Evolutionary conservation across 352 stramenopile species (phyloP).

Genomic region (Pythium phragmitis): DNA sequence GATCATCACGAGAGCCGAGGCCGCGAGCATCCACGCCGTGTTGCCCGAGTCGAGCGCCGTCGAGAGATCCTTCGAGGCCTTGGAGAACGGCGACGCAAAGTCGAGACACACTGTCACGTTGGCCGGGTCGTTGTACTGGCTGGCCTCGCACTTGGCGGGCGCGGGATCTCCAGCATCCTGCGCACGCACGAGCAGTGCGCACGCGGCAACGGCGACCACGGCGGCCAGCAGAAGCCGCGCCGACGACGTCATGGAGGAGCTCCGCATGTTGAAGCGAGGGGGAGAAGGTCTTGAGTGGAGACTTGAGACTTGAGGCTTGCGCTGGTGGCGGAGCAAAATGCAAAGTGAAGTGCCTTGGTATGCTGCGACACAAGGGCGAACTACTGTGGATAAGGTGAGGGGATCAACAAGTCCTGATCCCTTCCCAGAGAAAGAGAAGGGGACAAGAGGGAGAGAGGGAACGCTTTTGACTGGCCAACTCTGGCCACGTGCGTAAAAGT

Average conservation of each 20-base stretch:
- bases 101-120: slow-evolving; percentile 21
- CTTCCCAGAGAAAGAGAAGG: not conserved
- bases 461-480: too few species aligned
- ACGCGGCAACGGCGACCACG: not conserved
- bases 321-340: slow-evolving; percentile 19
- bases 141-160: slow-evolving; percentile 8
- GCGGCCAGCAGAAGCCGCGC: slow-evolving; percentile 13
- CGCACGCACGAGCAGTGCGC: slow-evolving; percentile 13
- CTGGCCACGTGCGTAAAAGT: too few species aligned
- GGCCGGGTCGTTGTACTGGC: slow-evolving; percentile 23
- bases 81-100: slow-evolving; percentile 26
- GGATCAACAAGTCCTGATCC: too few species aligned
- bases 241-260: slow-evolving; percentile 4
- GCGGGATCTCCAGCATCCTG: not conserved
- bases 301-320: slow-evolving; percentile 1
- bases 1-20: slow-evolving; percentile 41
- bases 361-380: not conserved
- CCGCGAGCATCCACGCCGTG: slow-evolving; percentile 48
- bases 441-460: not conserved
- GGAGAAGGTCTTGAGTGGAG: slow-evolving; percentile 5
- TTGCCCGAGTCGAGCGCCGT: slow-evolving; percentile 37
- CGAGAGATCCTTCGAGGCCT: slow-evolving; percentile 26
- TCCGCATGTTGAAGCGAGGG: slow-evolving; percentile 6
- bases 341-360: slow-evolving; percentile 11
- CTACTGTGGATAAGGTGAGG: too few species aligned